Percentiles rank a stretch among this genome's conserved stretches.
Evolutionary conservation across 2,329 filamentous ascomycete genomes (phyloP).

Genomic region (Fusarium chuoi): DNA sequence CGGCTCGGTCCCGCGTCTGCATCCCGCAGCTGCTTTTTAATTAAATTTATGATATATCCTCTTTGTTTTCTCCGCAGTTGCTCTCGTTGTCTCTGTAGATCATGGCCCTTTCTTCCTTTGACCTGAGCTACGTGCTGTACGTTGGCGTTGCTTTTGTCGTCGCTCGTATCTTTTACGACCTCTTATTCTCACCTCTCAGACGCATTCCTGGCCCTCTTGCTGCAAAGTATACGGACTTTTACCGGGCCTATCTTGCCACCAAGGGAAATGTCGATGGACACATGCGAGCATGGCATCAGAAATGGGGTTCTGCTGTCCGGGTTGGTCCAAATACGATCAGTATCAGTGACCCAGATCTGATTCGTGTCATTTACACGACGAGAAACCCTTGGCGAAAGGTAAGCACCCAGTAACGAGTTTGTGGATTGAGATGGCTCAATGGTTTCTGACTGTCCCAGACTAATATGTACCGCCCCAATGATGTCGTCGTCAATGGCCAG

Average conservation of each 20-base stretch:
- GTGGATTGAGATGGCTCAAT: neutral
- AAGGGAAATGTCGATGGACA: constrained; percentile 22
- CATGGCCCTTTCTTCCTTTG: constrained; percentile 13
- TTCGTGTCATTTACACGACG: constrained; percentile 26
- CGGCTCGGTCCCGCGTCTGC: neutral
- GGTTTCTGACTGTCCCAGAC: constrained; percentile 3
- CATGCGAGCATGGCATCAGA: constrained; percentile 24
- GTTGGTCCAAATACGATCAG: constrained; percentile 32
- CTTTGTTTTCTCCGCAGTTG: neutral
- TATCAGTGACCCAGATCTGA: constrained; percentile 32
- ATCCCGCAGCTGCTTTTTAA: neutral
- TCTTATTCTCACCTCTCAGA: constrained; percentile 26
- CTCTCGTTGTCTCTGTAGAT: constrained; percentile 2
- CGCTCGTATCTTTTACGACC: constrained; percentile 15
- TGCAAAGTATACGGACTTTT: constrained; percentile 29
- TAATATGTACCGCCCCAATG: constrained; percentile 34
- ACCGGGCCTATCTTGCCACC: constrained; percentile 19
- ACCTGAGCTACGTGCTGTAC: constrained; percentile 6
- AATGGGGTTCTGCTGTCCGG: constrained; percentile 28
- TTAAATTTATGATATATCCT: constrained; percentile 12
- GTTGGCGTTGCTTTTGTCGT: constrained; percentile 5
- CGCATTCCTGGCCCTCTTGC: constrained; percentile 18
- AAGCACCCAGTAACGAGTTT: neutral
- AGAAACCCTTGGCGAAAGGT: constrained; percentile 34
- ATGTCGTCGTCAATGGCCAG: constrained; percentile 31